Conservation (phyloP, 345 rosid genomes). For the Boechera retrofracta region DNA sequence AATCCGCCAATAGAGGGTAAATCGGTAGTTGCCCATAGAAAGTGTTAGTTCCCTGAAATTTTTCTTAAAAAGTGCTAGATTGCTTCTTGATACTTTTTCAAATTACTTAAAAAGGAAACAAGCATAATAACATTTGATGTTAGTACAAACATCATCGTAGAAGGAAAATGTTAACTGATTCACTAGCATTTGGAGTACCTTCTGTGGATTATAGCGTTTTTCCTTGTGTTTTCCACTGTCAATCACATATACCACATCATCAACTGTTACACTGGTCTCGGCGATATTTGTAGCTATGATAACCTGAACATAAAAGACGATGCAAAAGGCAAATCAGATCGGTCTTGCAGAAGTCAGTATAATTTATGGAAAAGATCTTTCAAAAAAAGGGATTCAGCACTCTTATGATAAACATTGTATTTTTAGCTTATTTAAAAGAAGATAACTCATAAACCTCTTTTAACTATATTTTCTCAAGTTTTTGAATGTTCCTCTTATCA, state of each 20-base stretch:
- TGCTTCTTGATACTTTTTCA: no score
- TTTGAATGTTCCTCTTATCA: no score
- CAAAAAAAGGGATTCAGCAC: neutral
- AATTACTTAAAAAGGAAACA: no score
- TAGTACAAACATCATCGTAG: slow-evolving; percentile 9
- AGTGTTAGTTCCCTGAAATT: no score
- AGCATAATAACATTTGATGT: no score
- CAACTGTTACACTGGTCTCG: slow-evolving; percentile 93
- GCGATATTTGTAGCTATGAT: slow-evolving; percentile 68
- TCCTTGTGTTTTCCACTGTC: slow-evolving; percentile 97
- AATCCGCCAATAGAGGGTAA: neutral
- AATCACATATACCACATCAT: slow-evolving; percentile 91
- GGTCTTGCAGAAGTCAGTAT: neutral
- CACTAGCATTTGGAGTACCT: slow-evolving; percentile 54
- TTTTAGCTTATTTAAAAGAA: no score
- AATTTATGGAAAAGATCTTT: neutral
- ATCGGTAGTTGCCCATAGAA: no score
- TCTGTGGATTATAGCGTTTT: slow-evolving; percentile 86
- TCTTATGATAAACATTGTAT: no score
- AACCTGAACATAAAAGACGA: slow-evolving; percentile 57
- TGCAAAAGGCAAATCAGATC: slow-evolving; percentile 23
- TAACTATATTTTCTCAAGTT: no score
- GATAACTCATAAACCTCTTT: no score
- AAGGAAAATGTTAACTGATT: slow-evolving; percentile 24
- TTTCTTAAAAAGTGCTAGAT: no score